Evolutionary conservation across 2,329 filamentous ascomycete species (phyloP), one percentile per base, ranked within the genome.

Genomic region (Neofusicoccum cordaticola): DNA sequence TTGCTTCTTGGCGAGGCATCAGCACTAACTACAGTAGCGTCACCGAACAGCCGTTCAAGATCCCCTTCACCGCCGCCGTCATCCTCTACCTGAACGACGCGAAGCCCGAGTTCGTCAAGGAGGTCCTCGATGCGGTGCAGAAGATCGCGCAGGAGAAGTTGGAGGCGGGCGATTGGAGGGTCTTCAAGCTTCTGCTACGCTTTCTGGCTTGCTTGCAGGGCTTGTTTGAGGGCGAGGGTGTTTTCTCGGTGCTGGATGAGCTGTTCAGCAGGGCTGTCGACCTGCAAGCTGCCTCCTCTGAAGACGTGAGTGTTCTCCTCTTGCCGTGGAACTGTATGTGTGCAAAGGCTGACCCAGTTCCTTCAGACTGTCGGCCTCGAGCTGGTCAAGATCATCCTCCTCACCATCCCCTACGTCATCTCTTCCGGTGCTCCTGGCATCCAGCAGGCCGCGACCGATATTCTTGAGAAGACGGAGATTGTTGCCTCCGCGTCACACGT

Each of bases 401-500:
- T 97, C 56, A 97, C 94, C 0, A 90, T 99, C 65, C 94, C 95
- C 0, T 99, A 98, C 76, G 84, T 92, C 63, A 88, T 97, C 84
- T 86, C 89, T 9, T 87, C 91, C 2, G 86, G 89, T 0, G 89
- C 90, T 3, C 82, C 84, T 3, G 72, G 74, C 37, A 88, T 90
- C 72, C 87, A 89, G 70, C 84, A 90, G 68, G 90, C 90, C 73
- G 93, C 92, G 2, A 84, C 85, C 1, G 88, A 91, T 52, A 82
- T 98, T 62, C 88, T 99, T 75, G 91, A 96, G 69, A 97, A 96
- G 82, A 98, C 95, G 1, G 93, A 95, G 64, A 92, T 98, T 68
- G 96, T 98, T 71, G 93, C 94, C 11, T 91, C 90, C 2, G 93
- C 95, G 67, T 90, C 91, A 11, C 92, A 97, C 75, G 85, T 90